Percentiles rank a stretch among this genome's conserved stretches.
Conservation (phyloP, 1,284 basidiomycete genomes). For the Apiotrichum gracile region DNA sequence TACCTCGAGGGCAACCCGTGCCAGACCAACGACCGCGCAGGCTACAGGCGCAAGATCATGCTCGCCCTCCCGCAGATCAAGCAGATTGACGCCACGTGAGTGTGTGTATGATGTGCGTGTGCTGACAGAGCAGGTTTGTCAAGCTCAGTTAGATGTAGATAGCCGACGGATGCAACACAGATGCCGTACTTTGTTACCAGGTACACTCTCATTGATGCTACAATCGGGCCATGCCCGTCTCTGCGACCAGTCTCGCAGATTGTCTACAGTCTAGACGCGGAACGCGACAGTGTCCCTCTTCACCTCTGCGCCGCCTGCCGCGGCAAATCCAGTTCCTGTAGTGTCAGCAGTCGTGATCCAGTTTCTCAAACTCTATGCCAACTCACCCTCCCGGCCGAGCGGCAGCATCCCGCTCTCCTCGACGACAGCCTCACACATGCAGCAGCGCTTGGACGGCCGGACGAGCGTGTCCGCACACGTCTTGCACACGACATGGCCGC, state of each 20-base stretch:
- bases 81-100: slow-evolving; percentile 93
- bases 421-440: slow-evolving; percentile 64
- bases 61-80: slow-evolving; percentile 78
- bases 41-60: slow-evolving; percentile 85
- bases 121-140: slow-evolving; percentile 6
- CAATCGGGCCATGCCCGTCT: not conserved
- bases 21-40: slow-evolving; percentile 67
- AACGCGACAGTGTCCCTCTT: slow-evolving; percentile 37
- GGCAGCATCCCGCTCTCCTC: slow-evolving; percentile 29
- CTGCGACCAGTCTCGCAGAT: not conserved
- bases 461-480: slow-evolving; percentile 78
- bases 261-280: slow-evolving; percentile 20
- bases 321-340: slow-evolving; percentile 83
- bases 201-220: not conserved
- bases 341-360: not conserved
- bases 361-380: not conserved
- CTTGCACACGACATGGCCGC: slow-evolving; percentile 80
- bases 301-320: slow-evolving; percentile 79
- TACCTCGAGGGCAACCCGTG: slow-evolving; percentile 95
- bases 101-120: slow-evolving; percentile 20
- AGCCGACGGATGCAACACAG: not conserved
- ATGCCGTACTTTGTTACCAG: not conserved
- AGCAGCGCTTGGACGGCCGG: slow-evolving; percentile 65
- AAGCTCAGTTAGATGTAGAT: not conserved
- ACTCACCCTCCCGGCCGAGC: slow-evolving; percentile 66